Evolutionary conservation across 148 eudicot species (phyloP).

Genomic region (Mesembryanthemum crystallinum): DNA sequence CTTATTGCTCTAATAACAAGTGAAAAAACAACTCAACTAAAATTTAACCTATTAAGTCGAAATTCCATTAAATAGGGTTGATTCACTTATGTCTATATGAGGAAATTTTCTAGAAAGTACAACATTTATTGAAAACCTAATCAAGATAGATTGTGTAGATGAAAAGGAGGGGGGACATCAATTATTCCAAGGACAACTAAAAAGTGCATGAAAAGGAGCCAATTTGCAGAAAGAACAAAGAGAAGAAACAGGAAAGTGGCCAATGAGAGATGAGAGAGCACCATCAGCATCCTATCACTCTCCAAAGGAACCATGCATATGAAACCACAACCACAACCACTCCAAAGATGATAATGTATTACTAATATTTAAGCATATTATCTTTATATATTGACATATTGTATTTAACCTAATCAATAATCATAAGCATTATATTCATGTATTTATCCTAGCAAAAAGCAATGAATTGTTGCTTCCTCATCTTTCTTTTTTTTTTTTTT

Average conservation of each 20-base stretch:
- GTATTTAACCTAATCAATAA: not conserved
- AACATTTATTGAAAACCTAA: no score
- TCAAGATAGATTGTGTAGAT: no score
- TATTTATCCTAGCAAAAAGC: not conserved
- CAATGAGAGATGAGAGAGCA: not conserved
- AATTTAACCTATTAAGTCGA: no score
- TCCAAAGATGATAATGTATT: not conserved
- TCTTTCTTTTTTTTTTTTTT: no score
- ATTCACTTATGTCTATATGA: no score
- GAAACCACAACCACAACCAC: not conserved
- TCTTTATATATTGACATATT: not conserved
- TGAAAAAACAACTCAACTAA: no score
- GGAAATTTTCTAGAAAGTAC: no score
- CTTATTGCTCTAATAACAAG: no score
- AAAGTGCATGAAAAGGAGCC: slow-evolving; percentile 7
- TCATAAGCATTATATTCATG: no score
- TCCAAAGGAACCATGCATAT: not conserved
- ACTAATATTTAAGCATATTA: not conserved
- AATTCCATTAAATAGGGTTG: no score
- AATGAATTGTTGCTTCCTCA: not conserved
- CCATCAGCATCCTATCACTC: not conserved
- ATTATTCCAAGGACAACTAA: slow-evolving; percentile 20
- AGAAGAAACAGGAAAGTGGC: not conserved
- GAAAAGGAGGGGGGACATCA: not conserved
- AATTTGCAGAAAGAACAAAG: not conserved